A percentile compares a stretch with the other conserved stretches of the same genome.
These are phyloP conservation scores for Gracilaria vermiculophylla DNA, from an alignment of 23 red algal species.

Conservation along the genomic window DNA sequence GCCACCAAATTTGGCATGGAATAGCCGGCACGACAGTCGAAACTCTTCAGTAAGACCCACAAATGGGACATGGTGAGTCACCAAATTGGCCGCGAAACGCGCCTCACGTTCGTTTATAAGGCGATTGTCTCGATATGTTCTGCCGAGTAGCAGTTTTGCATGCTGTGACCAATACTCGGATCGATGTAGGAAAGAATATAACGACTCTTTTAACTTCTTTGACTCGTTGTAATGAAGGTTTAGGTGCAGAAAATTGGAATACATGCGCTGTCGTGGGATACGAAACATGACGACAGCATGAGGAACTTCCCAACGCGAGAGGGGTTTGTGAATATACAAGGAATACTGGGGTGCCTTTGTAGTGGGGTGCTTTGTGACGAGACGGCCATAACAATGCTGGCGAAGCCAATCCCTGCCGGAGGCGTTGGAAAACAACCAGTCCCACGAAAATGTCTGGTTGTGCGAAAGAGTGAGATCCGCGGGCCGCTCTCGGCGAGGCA, in stretches of 20 bases:
- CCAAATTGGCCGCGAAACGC: background rate
- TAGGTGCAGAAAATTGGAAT: slow-evolving; percentile 57
- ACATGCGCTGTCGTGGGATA: slow-evolving; percentile 34
- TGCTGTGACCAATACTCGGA: slow-evolving; percentile 56
- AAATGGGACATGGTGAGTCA: background rate
- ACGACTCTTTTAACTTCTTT: background rate
- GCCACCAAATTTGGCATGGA: slow-evolving; percentile 58
- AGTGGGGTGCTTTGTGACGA: slow-evolving; percentile 5
- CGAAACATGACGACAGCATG: slow-evolving; percentile 41
- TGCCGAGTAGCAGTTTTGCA: slow-evolving; percentile 42
- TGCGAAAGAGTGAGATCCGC: background rate
- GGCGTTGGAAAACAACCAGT: slow-evolving; percentile 41
- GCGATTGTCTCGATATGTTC: slow-evolving; percentile 17
- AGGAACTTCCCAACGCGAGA: background rate
- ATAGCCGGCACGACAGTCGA: slow-evolving; percentile 37
- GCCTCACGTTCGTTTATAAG: slow-evolving; percentile 17
- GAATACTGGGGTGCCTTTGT: slow-evolving; percentile 7
- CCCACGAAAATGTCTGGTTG: slow-evolving; percentile 18
- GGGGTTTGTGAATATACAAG: slow-evolving; percentile 32
- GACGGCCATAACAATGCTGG: slow-evolving; percentile 1
- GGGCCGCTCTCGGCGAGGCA: slow-evolving; percentile 32
- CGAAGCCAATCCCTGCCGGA: slow-evolving; percentile 39
- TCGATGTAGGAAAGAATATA: slow-evolving; percentile 28
- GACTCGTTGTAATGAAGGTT: slow-evolving; percentile 44
- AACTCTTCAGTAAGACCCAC: slow-evolving; percentile 60